Percentiles rank a stretch among this genome's conserved stretches.
Conservation (phyloP, 192 early-diverging fungal species). For the Entomortierella chlamydospora region DNA sequence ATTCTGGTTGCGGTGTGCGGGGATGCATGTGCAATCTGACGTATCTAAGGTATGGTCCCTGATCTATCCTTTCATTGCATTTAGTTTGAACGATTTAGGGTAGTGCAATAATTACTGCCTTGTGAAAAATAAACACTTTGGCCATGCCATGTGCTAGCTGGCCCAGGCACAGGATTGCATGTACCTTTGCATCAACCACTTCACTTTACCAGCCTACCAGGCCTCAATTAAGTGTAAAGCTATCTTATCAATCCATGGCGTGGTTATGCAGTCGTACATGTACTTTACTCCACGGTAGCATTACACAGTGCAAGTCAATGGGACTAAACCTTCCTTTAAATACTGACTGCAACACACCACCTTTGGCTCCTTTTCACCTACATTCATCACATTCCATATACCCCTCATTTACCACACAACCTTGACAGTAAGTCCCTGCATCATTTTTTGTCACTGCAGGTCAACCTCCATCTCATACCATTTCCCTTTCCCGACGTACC, state of each 20-base stretch:
- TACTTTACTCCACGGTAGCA: slow-evolving; percentile 27
- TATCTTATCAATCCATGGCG: background rate
- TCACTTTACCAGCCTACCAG: background rate
- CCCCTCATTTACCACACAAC: background rate
- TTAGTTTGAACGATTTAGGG: background rate
- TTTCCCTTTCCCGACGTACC: no score
- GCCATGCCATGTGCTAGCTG: slow-evolving; percentile 40
- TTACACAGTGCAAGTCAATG: slow-evolving; percentile 6
- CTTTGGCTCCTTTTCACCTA: background rate
- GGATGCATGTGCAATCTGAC: slow-evolving; percentile 9
- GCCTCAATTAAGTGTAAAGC: background rate
- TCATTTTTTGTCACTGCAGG: no score
- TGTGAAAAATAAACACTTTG: slow-evolving; percentile 41
- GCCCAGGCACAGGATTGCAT: slow-evolving; percentile 18
- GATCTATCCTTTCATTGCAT: background rate
- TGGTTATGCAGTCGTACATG: no score
- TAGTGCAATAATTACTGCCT: slow-evolving; percentile 8
- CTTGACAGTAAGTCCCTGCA: background rate
- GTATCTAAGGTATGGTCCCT: background rate
- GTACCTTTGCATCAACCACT: background rate
- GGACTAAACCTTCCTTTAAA: background rate
- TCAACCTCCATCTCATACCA: no score
- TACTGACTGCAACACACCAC: background rate
- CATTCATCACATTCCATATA: background rate
- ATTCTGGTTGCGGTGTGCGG: background rate